Evolutionary conservation across 345 rosid genomes (phyloP).

Genomic region (Citrus cavaleriei): DNA sequence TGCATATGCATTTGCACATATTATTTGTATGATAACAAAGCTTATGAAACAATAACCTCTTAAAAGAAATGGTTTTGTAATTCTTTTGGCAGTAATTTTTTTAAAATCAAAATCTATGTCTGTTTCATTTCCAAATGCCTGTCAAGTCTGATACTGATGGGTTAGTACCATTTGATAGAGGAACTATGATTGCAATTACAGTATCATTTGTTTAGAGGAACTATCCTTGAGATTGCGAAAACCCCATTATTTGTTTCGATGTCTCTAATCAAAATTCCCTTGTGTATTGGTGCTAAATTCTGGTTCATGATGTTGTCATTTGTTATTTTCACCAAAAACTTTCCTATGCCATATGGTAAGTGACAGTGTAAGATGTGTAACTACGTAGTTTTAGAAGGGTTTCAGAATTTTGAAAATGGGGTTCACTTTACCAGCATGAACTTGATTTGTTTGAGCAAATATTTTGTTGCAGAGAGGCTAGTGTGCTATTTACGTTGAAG

Average conservation of each 20-base stretch:
- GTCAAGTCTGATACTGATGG: neutral
- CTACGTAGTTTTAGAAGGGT: neutral
- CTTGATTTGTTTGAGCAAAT: neutral
- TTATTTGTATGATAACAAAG: conserved; percentile 31
- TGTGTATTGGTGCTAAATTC: neutral
- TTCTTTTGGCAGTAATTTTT: conserved; percentile 18
- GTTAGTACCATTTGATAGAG: neutral
- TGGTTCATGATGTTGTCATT: neutral
- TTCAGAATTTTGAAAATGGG: neutral
- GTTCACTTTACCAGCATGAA: neutral
- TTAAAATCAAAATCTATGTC: neutral
- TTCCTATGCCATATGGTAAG: neutral
- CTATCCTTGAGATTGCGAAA: neutral
- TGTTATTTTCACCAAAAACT: neutral
- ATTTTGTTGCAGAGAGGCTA: neutral
- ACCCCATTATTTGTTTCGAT: neutral
- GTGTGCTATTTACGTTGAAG: neutral
- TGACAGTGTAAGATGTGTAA: neutral
- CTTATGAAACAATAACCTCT: conserved; percentile 14
- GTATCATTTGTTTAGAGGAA: neutral
- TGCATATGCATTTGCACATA: conserved; percentile 6
- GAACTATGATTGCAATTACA: neutral
- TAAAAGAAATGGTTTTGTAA: conserved; percentile 18
- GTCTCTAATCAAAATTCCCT: neutral
- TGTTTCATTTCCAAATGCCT: neutral